phyloP scores from a whole-genome alignment of 192 early-diverging fungal species.

The Mortierella claussenii region DNA sequence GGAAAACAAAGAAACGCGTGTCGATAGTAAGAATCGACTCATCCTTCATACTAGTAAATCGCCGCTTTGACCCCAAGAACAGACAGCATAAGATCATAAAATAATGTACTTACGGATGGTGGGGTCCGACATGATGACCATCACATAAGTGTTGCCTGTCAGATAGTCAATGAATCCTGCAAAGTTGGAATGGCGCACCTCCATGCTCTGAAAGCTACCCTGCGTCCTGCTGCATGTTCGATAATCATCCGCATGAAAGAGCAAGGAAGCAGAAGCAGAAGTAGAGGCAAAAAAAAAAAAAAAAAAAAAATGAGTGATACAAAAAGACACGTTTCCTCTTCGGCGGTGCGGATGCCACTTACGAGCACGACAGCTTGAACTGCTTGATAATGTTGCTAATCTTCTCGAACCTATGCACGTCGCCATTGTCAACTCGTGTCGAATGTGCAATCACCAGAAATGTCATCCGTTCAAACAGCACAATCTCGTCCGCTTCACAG shows the following conservation, averaged over 20 bases:
- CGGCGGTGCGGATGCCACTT: too few relatives aligned
- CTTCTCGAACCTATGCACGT: slow-evolving; percentile 89
- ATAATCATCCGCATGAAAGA: background rate
- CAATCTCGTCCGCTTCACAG: slow-evolving; percentile 94
- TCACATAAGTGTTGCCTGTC: slow-evolving; percentile 88
- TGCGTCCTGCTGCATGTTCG: slow-evolving; percentile 69
- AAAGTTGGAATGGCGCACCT: slow-evolving; percentile 81
- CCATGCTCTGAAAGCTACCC: slow-evolving; percentile 87
- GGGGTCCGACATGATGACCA: slow-evolving; percentile 87
- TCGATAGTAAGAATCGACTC: too few relatives aligned
- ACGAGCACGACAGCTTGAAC: slow-evolving; percentile 87
- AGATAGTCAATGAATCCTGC: slow-evolving; percentile 84
- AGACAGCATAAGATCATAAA: background rate
- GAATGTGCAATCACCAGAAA: slow-evolving; percentile 94
- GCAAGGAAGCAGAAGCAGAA: background rate
- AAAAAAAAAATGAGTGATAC: background rate
- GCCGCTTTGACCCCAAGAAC: background rate
- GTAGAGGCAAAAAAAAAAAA: background rate
- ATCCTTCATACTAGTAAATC: too few relatives aligned
- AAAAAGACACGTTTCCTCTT: too few relatives aligned
- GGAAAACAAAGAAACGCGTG: background rate
- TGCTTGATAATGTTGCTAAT: slow-evolving; percentile 93
- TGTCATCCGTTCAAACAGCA: slow-evolving; percentile 94
- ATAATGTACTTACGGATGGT: slow-evolving; percentile 74
- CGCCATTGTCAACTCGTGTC: slow-evolving; percentile 65